Percentiles rank a stretch among this genome's conserved stretches.
Conservation (phyloP, 257 asterid species). For the Ocimum tenuiflorum region DNA sequence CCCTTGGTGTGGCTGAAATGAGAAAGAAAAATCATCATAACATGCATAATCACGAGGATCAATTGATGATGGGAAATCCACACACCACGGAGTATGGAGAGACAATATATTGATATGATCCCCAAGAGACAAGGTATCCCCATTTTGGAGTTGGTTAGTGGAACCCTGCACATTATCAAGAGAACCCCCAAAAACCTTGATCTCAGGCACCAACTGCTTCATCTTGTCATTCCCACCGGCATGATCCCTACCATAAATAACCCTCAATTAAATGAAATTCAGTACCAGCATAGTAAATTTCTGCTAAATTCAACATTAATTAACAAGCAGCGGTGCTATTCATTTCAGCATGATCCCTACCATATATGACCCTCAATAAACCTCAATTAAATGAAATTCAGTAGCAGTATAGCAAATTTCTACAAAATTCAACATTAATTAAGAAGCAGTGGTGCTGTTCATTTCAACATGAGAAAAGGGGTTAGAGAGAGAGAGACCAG, state of each 20-base stretch:
- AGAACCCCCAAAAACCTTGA: slow-evolving; percentile 79
- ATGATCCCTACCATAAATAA: slow-evolving; percentile 92
- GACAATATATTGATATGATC: slow-evolving; percentile 48
- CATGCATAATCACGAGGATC: background rate
- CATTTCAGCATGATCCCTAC: slow-evolving; percentile 95
- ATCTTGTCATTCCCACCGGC: slow-evolving; percentile 95
- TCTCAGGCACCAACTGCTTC: slow-evolving; percentile 65
- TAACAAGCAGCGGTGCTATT: background rate
- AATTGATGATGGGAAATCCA: background rate
- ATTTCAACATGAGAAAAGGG: background rate
- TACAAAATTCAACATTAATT: too few species aligned
- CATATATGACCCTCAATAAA: too few species aligned
- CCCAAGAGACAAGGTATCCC: slow-evolving; percentile 73
- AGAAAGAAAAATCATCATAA: background rate
- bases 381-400: too few species aligned
- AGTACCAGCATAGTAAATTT: background rate
- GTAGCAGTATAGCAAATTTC: too few species aligned
- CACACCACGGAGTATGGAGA: slow-evolving; percentile 85
- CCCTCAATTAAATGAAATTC: background rate
- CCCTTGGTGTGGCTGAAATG: slow-evolving; percentile 85
- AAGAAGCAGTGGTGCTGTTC: too few species aligned
- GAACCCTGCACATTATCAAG: slow-evolving; percentile 75
- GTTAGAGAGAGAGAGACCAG: slow-evolving; percentile 38
- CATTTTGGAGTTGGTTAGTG: slow-evolving; percentile 70
- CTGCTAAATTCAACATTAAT: background rate